These are phyloP conservation scores for Moesziomyces aphidis DNA, from an alignment of 1,284 basidiomycete genomes.

Conservation along the genomic window DNA sequence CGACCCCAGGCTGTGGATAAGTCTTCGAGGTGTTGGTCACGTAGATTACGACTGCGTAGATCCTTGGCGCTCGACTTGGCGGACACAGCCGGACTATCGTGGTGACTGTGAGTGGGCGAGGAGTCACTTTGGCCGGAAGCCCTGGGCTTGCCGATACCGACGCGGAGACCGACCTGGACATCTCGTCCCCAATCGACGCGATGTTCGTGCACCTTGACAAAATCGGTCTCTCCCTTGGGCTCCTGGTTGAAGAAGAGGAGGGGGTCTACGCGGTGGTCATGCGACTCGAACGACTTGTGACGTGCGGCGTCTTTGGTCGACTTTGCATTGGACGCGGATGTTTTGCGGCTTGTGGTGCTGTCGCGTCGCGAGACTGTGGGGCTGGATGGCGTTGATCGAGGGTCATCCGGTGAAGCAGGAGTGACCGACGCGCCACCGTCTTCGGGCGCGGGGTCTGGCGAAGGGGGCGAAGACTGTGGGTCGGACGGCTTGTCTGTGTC, in stretches of 20 bases:
- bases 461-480: constrained; percentile 1
- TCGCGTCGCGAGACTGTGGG: constrained; percentile 15
- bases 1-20: constrained; percentile 48
- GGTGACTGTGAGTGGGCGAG: constrained; percentile 20
- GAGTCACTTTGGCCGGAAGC: constrained; percentile 9
- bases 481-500: constrained; percentile 8
- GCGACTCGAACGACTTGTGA: constrained; percentile 8
- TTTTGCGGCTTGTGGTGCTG: constrained; percentile 41
- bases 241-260: constrained; percentile 48
- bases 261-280: constrained; percentile 37
- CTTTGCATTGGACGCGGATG: constrained; percentile 27
- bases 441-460: not conserved
- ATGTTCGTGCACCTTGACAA: constrained; percentile 41
- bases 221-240: constrained; percentile 49
- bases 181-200: constrained; percentile 56
- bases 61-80: constrained; percentile 44
- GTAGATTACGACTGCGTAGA: constrained; percentile 23
- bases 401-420: not conserved
- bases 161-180: constrained; percentile 55
- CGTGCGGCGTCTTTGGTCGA: constrained; percentile 25
- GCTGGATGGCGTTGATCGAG: constrained; percentile 11
- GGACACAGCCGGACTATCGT: constrained; percentile 28
- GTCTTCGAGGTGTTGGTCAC: constrained; percentile 34
- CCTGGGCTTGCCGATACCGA: constrained; percentile 55
- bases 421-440: not conserved